Percentiles rank a stretch among this genome's conserved stretches.
Evolutionary conservation across 1,139 yeast genomes (phyloP).

Genomic region (Suhomyces guaymorum): DNA sequence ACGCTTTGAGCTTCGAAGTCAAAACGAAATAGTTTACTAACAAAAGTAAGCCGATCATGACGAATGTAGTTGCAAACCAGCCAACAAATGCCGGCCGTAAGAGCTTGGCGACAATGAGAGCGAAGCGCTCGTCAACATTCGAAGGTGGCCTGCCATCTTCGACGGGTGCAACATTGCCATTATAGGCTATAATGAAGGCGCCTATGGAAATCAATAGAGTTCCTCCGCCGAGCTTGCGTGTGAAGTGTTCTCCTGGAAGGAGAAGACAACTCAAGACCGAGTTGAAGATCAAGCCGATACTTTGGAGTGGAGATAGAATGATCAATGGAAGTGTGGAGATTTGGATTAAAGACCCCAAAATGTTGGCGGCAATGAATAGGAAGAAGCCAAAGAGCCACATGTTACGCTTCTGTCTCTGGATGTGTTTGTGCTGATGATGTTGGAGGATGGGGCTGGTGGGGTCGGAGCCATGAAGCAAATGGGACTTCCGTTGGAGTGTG

Average conservation of each 20-base stretch:
- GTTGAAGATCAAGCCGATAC: conserved; percentile 84
- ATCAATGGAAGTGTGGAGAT: conserved; percentile 82
- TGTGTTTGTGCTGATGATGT: conserved; percentile 25
- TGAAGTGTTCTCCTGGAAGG: conserved; percentile 68
- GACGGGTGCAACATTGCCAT: conserved; percentile 42
- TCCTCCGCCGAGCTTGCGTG: conserved; percentile 58
- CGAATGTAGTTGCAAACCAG: conserved; percentile 44
- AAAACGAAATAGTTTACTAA: conserved; percentile 22
- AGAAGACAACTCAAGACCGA: conserved; percentile 67
- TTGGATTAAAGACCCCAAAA: conserved; percentile 81
- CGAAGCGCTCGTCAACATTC: conserved; percentile 28
- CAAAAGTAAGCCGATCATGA: conserved; percentile 28
- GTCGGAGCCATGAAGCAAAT: conserved; percentile 35
- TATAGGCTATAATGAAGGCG: conserved; percentile 77
- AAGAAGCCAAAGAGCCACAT: conserved; percentile 78
- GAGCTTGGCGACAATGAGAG: conserved; percentile 28
- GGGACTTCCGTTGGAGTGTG: conserved; percentile 81
- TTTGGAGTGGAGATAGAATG: conserved; percentile 79
- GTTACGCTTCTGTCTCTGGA: conserved; percentile 50
- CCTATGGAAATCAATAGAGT: conserved; percentile 71
- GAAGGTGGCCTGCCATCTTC: conserved; percentile 26
- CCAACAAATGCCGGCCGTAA: conserved; percentile 29
- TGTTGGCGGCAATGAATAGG: conserved; percentile 70
- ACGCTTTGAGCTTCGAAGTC: conserved; percentile 5
- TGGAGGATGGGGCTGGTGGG: conserved; percentile 15